A percentile compares a stretch with the other conserved stretches of the same genome.
These are phyloP conservation scores for Trypanosoma melophagium DNA, from an alignment of 208 protist species.

Conservation along the genomic window DNA sequence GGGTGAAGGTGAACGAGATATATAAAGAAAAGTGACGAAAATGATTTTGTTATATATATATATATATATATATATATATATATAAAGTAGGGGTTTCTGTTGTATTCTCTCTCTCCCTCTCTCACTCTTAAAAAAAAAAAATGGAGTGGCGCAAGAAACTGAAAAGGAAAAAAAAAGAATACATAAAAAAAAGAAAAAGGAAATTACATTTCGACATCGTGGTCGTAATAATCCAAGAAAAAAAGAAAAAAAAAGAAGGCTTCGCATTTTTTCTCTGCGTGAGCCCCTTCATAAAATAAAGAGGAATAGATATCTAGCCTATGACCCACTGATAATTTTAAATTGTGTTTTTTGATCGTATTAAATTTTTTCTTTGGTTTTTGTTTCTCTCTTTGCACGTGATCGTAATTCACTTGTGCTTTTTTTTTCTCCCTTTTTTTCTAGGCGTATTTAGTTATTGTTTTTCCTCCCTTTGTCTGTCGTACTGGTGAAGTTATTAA, in stretches of 20 bases:
- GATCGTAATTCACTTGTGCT: background rate
- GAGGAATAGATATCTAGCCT: too few species aligned
- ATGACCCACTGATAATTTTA: too few species aligned
- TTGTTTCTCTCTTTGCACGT: background rate
- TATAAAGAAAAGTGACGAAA: background rate
- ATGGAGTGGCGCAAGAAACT: slow-evolving; percentile 3
- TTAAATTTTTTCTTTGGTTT: background rate
- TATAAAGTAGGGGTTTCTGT: background rate
- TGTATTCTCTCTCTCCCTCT: too few species aligned
- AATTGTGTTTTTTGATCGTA: too few species aligned
- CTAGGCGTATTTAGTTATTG: background rate
- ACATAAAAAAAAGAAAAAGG: background rate
- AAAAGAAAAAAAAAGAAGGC: slow-evolving; percentile 13
- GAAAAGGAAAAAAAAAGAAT: slow-evolving; percentile 12
- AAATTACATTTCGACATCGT: background rate
- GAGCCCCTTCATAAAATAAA: too few species aligned
- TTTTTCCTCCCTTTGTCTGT: background rate
- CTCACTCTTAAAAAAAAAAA: too few species aligned
- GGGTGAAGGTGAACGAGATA: slow-evolving; percentile 1
- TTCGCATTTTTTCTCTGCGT: background rate
- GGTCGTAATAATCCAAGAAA: background rate
- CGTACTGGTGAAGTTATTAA: too few species aligned
- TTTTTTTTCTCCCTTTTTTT: slow-evolving; percentile 2
- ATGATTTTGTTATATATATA: too few species aligned
- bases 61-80: slow-evolving; percentile 3